Base-by-base conservation (phyloP, 192 early-diverging fungal genomes). In the Mortierella hygrophila region DNA sequence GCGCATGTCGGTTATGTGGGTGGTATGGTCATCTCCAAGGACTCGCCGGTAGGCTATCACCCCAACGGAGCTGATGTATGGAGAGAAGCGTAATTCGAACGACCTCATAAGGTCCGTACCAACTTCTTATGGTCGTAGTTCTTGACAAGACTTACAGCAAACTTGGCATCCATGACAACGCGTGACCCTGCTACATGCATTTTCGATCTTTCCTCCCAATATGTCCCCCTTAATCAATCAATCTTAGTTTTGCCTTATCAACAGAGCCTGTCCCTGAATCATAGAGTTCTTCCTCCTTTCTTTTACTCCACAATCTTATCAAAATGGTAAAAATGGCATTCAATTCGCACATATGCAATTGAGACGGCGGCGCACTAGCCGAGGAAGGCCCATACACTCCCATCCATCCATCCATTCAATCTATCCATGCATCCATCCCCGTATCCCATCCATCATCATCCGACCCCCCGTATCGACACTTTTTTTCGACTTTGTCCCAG, bases 301-400 rank as follows among this genome's bases (percentile, higher is more conserved):
- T 26, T 35, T 41, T 54, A 29, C 68, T 57, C 23, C 26, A 41
- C 35, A 41, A 35, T 46, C 63, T 46, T 68, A 65, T 29, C 11
- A 65, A 65, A 65, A 65, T 65, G 60, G 60, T 65, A 65, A 65
- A 65, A 26, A 65, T 65, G 60, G 60, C 60, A 65, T 65, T 65
- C 60, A 65, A 65, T 65, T 32, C 11, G 60, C 60, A 35, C 29
- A 26, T 13, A 26, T 15, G 60, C 60, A 65, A 65, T 65, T 65
- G 60, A 65, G 60, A 65, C 60, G 60, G 60, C 60, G 60, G 60
- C 60, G 60, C 60, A 83, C 81, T 72, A 83, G 77, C 81, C 77
- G 81, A 83, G 81, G 81, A 83, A 83, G 81, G 80, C 80, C 80
- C 57, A 79, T 11, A 37, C 23, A 20, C 4, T 3, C 69, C 71